Evolutionary conservation across 2,329 filamentous ascomycete genomes (phyloP).

Genomic region (Lachnum nothofagi): DNA sequence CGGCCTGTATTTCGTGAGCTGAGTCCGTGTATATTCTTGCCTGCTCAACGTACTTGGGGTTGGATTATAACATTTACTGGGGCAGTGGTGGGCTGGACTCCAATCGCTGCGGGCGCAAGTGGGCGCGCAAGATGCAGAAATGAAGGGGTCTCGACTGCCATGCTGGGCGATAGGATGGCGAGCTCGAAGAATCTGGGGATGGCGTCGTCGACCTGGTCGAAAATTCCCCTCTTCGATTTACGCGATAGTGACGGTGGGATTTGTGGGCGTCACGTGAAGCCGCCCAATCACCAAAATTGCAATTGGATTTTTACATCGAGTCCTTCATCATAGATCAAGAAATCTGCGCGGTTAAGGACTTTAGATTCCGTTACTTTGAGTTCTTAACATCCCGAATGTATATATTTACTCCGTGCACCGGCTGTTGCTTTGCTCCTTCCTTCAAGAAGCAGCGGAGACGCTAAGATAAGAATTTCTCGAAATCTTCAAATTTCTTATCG

Average conservation of each 20-base stretch:
- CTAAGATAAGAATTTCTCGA: slow-evolving; percentile 53
- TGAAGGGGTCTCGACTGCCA: slow-evolving; percentile 71
- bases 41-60: slow-evolving; percentile 65
- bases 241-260: slow-evolving; percentile 1
- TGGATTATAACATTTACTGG: slow-evolving; percentile 93
- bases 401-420: too few relatives aligned
- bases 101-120: slow-evolving; percentile 73
- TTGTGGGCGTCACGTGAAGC: slow-evolving; percentile 5
- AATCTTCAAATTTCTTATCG: not conserved
- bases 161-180: slow-evolving; percentile 49
- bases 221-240: slow-evolving; percentile 11
- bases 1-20: slow-evolving; percentile 44
- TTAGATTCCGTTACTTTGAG: too few relatives aligned
- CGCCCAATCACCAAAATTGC: too few relatives aligned
- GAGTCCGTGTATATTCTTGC: not conserved
- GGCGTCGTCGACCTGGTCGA: slow-evolving; percentile 12
- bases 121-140: slow-evolving; percentile 95
- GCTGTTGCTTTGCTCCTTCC: not conserved
- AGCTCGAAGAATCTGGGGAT: slow-evolving; percentile 12
- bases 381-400: too few relatives aligned
- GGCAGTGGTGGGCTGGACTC: slow-evolving; percentile 78
- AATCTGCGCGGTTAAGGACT: too few relatives aligned
- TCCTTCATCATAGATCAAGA: too few relatives aligned
- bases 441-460: slow-evolving; percentile 31
- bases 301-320: too few relatives aligned